phyloP scores from a whole-genome alignment of 805 yeast genomes.

The Yarrowia sp. region DNA sequence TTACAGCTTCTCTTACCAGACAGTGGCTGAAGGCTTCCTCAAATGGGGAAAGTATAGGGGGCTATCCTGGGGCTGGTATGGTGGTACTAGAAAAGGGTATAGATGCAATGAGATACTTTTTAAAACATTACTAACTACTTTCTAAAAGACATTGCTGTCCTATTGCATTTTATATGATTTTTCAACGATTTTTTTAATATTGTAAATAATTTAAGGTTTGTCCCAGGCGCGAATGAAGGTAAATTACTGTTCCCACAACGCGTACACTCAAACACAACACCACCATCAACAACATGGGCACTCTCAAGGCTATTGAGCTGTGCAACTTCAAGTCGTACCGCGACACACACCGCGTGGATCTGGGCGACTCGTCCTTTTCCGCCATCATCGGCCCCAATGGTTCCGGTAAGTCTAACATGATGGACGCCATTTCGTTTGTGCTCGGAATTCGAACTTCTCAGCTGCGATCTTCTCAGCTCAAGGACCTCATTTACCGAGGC shows the following conservation, averaged over 20 bases:
- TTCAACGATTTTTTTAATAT: neutral
- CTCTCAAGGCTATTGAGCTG: conserved; percentile 73
- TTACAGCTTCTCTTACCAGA: no score
- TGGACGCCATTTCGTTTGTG: conserved; percentile 96
- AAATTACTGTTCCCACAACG: neutral
- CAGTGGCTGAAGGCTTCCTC: no score
- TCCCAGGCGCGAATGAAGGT: neutral
- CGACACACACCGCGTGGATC: conserved; percentile 72
- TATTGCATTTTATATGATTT: neutral
- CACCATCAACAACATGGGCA: conserved; percentile 60
- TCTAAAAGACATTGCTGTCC: no score
- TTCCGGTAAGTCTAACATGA: conserved; percentile 94
- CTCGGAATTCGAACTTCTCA: conserved; percentile 77
- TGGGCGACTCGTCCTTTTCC: conserved; percentile 77
- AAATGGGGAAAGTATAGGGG: no score
- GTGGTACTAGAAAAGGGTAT: no score
- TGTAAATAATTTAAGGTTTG: neutral
- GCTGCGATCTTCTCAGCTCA: conserved; percentile 68
- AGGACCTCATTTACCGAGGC: conserved; percentile 82
- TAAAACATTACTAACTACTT: no score
- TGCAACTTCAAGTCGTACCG: conserved; percentile 88
- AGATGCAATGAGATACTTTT: no score
- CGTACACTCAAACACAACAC: neutral
- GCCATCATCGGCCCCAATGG: conserved; percentile 98
- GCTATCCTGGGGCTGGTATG: no score